A percentile compares a stretch with the other conserved stretches of the same genome.
Conservation (phyloP, 148 eudicot genomes). For the Diospyros kaki region DNA sequence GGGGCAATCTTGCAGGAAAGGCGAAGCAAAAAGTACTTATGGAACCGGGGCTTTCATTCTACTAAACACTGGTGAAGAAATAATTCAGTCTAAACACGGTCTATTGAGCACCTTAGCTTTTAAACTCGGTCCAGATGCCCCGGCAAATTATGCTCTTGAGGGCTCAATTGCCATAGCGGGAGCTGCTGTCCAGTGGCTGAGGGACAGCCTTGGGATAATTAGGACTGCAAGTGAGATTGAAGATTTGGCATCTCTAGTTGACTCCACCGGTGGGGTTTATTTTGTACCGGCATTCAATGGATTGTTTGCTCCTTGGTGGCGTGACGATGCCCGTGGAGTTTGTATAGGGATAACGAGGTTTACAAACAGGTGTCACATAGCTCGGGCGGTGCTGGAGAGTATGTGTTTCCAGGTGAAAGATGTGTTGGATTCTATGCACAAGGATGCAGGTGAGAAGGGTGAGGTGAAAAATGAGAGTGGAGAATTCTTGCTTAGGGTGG, state of each 20-base stretch:
- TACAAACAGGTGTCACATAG: constrained; percentile 83
- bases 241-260: constrained; percentile 76
- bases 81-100: constrained; percentile 71
- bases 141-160: constrained; percentile 81
- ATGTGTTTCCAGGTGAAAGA: constrained; percentile 98
- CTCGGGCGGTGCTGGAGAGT: constrained; percentile 95
- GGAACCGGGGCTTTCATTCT: constrained; percentile 98
- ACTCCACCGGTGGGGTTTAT: constrained; percentile 86
- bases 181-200: constrained; percentile 99
- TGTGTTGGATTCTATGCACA: constrained; percentile 93
- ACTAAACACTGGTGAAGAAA: constrained; percentile 78
- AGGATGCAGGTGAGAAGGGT: constrained; percentile 74
- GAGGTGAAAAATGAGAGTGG: constrained; percentile 64
- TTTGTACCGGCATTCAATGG: constrained; percentile 99
- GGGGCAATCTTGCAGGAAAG: constrained; percentile 87
- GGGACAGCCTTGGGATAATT: constrained; percentile 85
- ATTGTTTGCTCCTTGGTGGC: constrained; percentile 99
- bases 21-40: constrained; percentile 96
- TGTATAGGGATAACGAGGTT: constrained; percentile 90
- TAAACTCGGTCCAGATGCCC: constrained; percentile 85
- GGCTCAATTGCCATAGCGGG: constrained; percentile 99
- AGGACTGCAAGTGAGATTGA: constrained; percentile 78
- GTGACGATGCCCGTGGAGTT: constrained; percentile 98
- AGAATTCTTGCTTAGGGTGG: constrained; percentile 88
- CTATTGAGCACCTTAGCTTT: constrained; percentile 77